Conservation (phyloP, 768 basidiomycete species). For the Xerocomus potaroensis region DNA sequence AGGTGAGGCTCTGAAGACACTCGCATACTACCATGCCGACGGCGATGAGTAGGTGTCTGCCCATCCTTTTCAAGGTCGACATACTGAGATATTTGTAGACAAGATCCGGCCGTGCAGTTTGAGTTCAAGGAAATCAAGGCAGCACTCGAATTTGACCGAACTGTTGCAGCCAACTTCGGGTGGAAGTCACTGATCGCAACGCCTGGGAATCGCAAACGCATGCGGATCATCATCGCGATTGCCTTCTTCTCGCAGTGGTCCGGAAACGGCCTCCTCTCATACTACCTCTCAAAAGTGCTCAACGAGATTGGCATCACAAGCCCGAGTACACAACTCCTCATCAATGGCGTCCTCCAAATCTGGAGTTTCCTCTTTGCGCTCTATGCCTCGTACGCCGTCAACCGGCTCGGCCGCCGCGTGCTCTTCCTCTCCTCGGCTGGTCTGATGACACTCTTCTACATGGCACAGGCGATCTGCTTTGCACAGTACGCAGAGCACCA, state of each 20-base stretch:
- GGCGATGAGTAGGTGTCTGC: conserved; percentile 54
- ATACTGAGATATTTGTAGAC: conserved; percentile 24
- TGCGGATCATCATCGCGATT: conserved; percentile 63
- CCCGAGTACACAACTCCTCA: conserved; percentile 50
- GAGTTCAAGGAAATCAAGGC: conserved; percentile 81
- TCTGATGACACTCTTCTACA: conserved; percentile 65
- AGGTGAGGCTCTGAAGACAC: conserved; percentile 56
- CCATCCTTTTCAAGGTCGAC: not conserved
- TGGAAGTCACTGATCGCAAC: conserved; percentile 67
- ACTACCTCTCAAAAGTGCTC: conserved; percentile 68
- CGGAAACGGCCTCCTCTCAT: conserved; percentile 67
- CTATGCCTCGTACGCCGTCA: conserved; percentile 34
- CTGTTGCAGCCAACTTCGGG: conserved; percentile 53
- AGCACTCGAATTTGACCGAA: conserved; percentile 67
- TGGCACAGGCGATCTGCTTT: conserved; percentile 63
- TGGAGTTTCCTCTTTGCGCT: conserved; percentile 18
- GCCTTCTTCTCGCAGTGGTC: conserved; percentile 76
- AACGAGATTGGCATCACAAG: conserved; percentile 57
- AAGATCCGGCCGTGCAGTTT: conserved; percentile 65
- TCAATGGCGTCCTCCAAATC: conserved; percentile 62
- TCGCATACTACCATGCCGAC: conserved; percentile 83
- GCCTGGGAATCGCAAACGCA: conserved; percentile 63
- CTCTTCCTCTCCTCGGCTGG: conserved; percentile 56
- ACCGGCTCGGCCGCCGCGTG: conserved; percentile 60
- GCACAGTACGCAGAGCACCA: conserved; percentile 48